Conservation (phyloP, 2,329 filamentous ascomycete genomes). For the Botryosphaeria agaves region DNA sequence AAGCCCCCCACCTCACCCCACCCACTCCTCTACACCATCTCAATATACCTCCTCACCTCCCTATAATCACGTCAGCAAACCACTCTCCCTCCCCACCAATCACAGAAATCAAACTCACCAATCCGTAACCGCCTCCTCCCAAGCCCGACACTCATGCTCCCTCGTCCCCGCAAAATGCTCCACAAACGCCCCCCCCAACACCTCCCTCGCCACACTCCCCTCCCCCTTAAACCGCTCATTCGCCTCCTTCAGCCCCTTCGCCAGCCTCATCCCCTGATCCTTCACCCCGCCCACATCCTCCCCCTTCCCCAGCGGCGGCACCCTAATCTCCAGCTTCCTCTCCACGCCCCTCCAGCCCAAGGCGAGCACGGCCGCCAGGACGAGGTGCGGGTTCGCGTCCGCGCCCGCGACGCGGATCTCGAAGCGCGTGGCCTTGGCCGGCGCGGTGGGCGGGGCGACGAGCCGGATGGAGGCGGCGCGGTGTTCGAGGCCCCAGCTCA, state of each 20-base stretch:
- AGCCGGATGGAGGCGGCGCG: constrained; percentile 80
- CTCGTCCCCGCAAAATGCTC: constrained; percentile 88
- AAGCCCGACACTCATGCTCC: constrained; percentile 77
- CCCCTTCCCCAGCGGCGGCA: constrained; percentile 70
- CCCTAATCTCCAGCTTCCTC: constrained; percentile 71
- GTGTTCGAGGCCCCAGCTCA: constrained; percentile 93
- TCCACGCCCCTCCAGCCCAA: constrained; percentile 84
- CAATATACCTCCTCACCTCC: constrained; percentile 21
- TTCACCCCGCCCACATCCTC: constrained; percentile 57
- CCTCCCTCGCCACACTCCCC: constrained; percentile 78
- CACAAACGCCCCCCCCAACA: constrained; percentile 89
- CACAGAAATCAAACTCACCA: constrained; percentile 45
- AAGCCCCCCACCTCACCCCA: too few species aligned
- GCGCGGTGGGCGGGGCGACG: constrained; percentile 75
- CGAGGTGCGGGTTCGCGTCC: constrained; percentile 77
- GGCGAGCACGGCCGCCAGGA: constrained; percentile 71
- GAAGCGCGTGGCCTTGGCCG: constrained; percentile 73
- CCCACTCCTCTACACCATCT: too few species aligned
- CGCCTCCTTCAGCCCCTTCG: constrained; percentile 74
- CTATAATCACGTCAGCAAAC: constrained; percentile 9
- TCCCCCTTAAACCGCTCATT: constrained; percentile 58
- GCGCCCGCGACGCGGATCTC: constrained; percentile 91
- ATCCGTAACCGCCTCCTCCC: constrained; percentile 93
- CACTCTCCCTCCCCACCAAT: background rate
- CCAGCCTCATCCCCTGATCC: constrained; percentile 61